Base-by-base conservation (phyloP, 2,329 filamentous ascomycete species). In the Colletotrichum chlorophyti region DNA sequence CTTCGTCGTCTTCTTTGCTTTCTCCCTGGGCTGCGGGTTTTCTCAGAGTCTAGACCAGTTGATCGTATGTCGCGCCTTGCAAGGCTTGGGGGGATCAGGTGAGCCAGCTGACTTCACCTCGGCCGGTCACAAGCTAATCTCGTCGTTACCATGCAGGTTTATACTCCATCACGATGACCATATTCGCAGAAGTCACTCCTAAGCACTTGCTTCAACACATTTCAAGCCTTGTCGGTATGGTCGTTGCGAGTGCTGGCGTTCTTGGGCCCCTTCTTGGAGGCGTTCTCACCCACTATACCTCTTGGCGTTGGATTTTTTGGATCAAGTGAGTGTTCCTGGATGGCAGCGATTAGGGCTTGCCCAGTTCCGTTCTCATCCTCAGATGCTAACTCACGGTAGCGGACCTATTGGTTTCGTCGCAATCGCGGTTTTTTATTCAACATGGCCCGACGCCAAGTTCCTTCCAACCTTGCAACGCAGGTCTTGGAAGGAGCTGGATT, bases 241-340 rank as follows among this genome's bases (percentile, higher is more conserved):
- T 83, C 2, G 68, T 84, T 41, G 77, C 79, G 19, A 61, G 75
- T 19, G 72, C 80, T 5, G 81, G 81, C 12, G 77, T 83, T 2
- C 66, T 83, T 21, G 82, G 82, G 0, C 82, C 82, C 0, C 70
- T 84, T 1, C 65, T 84, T 14, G 82, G 82, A 15, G 82, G 81
- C 2, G 29, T 82, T 5, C 63, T 85, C 35, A 82, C 81, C 2
- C 67, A 79, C 14, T 83, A 80, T 49, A 65, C 73, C 1, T 76
- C 69, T 9, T 85, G 82, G 82, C 70, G 79, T 59, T 84, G 81
- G 78, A 74, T 85, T 2, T 86, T 86, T 67, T 85, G 81, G 80
- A 81, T 86, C 65, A 86, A 86, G 81, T 83, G 64, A 45, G 77
- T 70, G 21, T 14, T 14, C 11, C 19, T 21, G 21, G n/a, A 7